phyloP scores from a whole-genome alignment of 2,329 filamentous ascomycete species.

The Fusarium xyrophilum region DNA sequence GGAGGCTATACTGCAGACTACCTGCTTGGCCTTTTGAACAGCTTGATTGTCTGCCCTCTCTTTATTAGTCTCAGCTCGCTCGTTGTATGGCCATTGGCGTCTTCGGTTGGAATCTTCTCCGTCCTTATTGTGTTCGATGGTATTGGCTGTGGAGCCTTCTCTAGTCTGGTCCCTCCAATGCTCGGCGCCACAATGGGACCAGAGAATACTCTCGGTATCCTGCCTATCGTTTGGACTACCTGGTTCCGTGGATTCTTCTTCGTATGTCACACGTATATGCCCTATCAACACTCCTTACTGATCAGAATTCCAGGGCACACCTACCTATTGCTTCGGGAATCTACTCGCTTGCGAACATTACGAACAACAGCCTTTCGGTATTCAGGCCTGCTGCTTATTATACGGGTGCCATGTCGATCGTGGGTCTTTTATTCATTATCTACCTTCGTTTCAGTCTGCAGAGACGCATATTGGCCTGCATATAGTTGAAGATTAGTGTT shows the following conservation, averaged over 20 bases:
- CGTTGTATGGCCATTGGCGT: constrained; percentile 40
- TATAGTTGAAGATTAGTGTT: neutral
- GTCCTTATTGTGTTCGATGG: constrained; percentile 40
- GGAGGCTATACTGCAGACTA: constrained; percentile 39
- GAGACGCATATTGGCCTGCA: neutral
- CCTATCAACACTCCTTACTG: accelerated
- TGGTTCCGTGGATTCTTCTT: constrained; percentile 45
- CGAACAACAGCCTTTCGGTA: neutral
- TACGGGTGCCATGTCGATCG: constrained; percentile 23
- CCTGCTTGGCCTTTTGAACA: constrained; percentile 42
- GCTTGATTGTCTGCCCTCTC: constrained; percentile 37
- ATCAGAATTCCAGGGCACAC: constrained; percentile 19
- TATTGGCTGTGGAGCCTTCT: constrained; percentile 43
- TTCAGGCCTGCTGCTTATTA: constrained; percentile 33
- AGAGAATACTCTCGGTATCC: constrained; percentile 34
- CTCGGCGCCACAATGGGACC: constrained; percentile 38
- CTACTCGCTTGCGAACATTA: constrained; percentile 17
- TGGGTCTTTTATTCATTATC: constrained; percentile 21
- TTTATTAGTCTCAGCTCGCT: constrained; percentile 41
- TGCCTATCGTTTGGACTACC: constrained; percentile 42
- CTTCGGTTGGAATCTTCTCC: constrained; percentile 35
- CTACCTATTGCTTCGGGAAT: constrained; percentile 35
- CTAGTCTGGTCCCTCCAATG: constrained; percentile 42
- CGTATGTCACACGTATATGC: neutral
- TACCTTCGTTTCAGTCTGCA: constrained; percentile 18